Conservation (phyloP, 306 rosid genomes). For the Dalbergia cultrata region DNA sequence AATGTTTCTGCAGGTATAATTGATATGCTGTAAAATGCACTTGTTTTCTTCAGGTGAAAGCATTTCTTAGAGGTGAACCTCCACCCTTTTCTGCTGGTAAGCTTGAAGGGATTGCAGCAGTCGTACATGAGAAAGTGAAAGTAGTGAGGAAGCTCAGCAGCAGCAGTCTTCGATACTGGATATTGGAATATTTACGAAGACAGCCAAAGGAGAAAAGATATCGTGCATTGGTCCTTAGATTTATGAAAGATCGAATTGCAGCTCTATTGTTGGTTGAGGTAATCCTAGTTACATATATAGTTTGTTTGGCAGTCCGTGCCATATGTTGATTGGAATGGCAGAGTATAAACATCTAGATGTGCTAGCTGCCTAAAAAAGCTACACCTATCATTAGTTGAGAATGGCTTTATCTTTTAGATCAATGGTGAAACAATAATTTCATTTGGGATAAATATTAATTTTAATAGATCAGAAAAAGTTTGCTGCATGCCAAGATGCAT, state of each 20-base stretch:
- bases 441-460: not conserved
- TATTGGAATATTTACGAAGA: slow-evolving; percentile 84
- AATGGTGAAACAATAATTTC: not conserved
- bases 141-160: slow-evolving; percentile 72
- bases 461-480: not conserved
- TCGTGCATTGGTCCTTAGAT: slow-evolving; percentile 82
- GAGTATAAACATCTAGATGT: not conserved
- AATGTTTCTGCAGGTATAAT: slow-evolving; percentile 21
- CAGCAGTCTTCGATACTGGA: slow-evolving; percentile 91
- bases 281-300: slow-evolving; percentile 37
- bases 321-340: slow-evolving; percentile 25
- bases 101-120: slow-evolving; percentile 85
- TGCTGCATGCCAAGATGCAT: slow-evolving; percentile 2
- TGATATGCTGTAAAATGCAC: slow-evolving; percentile 7
- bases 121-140: slow-evolving; percentile 67
- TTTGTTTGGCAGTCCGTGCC: slow-evolving; percentile 30
- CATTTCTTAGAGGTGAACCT: slow-evolving; percentile 79
- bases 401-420: slow-evolving; percentile 4
- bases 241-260: slow-evolving; percentile 88
- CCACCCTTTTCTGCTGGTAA: slow-evolving; percentile 81
- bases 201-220: slow-evolving; percentile 75
- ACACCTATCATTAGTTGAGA: slow-evolving; percentile 18
- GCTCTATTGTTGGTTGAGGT: slow-evolving; percentile 88
- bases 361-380: slow-evolving; percentile 26
- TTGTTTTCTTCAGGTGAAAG: slow-evolving; percentile 66